A percentile compares a stretch with the other conserved stretches of the same genome.
Evolutionary conservation across 108 stramenopile genomes (phyloP).

Genomic region (Epithemia pelagica): DNA sequence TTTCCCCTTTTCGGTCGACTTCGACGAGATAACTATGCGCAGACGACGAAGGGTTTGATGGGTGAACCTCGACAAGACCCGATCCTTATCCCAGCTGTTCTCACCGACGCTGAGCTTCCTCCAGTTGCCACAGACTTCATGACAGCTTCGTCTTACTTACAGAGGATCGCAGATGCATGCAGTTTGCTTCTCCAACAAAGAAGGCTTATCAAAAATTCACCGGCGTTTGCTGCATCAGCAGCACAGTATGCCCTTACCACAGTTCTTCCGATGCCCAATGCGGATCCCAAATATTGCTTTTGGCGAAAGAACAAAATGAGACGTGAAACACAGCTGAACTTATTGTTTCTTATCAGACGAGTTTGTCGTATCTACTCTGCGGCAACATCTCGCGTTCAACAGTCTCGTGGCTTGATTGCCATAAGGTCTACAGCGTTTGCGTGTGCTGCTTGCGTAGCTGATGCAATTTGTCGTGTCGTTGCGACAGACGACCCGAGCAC

Average conservation of each 20-base stretch:
- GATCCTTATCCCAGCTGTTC: constrained; percentile 91
- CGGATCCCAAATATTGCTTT: constrained; percentile 86
- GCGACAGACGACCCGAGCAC: constrained; percentile 92
- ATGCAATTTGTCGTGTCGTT: constrained; percentile 89
- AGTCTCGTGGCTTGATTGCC: constrained; percentile 94
- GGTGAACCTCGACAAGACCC: constrained; percentile 86
- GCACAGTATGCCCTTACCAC: constrained; percentile 92
- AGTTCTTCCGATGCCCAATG: constrained; percentile 89
- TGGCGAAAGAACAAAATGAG: constrained; percentile 90
- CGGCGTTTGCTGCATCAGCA: constrained; percentile 91
- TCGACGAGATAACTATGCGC: constrained; percentile 86
- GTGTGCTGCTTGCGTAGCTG: constrained; percentile 91
- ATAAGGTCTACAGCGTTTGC: constrained; percentile 93
- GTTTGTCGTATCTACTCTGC: constrained; percentile 84
- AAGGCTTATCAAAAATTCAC: constrained; percentile 91
- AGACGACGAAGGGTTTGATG: constrained; percentile 83
- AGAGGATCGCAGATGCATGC: constrained; percentile 88
- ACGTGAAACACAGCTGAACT: constrained; percentile 84
- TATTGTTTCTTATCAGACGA: constrained; percentile 83
- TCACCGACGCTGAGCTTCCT: constrained; percentile 88
- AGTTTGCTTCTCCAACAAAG: constrained; percentile 93
- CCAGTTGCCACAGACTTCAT: constrained; percentile 79
- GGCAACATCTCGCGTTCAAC: constrained; percentile 88
- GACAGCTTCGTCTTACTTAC: constrained; percentile 82
- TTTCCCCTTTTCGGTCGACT: constrained; percentile 90